Base-by-base conservation (phyloP, 2,329 filamentous ascomycete species). In the Fusarium nisikadoi region DNA sequence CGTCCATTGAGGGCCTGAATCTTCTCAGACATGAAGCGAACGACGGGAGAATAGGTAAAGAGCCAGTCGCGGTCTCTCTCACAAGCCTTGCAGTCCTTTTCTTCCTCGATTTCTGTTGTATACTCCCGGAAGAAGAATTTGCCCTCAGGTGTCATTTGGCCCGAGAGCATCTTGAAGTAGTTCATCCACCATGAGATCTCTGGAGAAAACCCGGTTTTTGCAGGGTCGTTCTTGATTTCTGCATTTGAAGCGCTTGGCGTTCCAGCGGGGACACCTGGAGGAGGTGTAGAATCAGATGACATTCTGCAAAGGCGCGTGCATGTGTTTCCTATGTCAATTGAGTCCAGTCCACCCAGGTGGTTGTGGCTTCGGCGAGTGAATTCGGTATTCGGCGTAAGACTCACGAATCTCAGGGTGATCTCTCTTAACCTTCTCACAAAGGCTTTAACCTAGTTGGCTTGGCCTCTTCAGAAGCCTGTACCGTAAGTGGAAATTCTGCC, bases 1-100 rank as follows among this genome's bases (percentile, higher is more conserved):
- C 89, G 85, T 55, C 94, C 94, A 80, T 94, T 94, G 38, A 98
- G 89, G 74, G 92, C 90, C 63, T 85, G 85, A 76, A 98, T 92
- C 81, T 94, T 94, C 73, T 96, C 90, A 61, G 90, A 90, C 83
- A 99, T 86, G 87, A 97, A 99, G 68, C 92, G 91, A 66, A 99
- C 91, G 62, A 93, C 90, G 33, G 96, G 96, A 62, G 92, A 95
- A 86, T 95, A 93, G 79, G 90, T 84, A 77, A 98, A 90, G 39
- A 97, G 89, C 86, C 93, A 98, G 81, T 96, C 92, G 63, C 94
- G 91, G 82, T 93, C 89, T 46, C 91, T 84, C 79, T 98, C 94
- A 86, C 94, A 97, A 60, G 90, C 90, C 78, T 87, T 87, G 86
- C 93, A 95, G 86, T 98, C 94, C 35, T 86, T 84, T 69, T 88